Evolutionary conservation across 78 protist species (phyloP).

Genomic region (Dictyostelium purpureum): DNA sequence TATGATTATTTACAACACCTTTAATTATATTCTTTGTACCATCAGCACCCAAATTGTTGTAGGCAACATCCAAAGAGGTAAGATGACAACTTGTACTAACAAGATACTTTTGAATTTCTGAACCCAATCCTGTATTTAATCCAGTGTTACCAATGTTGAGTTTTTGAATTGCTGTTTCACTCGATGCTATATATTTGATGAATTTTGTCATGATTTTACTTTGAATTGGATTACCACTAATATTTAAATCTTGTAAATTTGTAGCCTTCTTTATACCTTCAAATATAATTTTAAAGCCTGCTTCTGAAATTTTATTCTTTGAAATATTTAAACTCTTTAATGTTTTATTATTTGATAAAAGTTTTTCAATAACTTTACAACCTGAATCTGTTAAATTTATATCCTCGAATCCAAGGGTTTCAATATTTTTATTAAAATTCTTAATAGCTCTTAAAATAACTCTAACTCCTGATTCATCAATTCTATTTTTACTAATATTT

Average conservation of each 20-base stretch:
- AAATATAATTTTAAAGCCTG: constrained; percentile 45
- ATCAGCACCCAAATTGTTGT: constrained; percentile 15
- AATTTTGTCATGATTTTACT: constrained; percentile 27
- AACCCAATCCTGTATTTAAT: constrained; percentile 9
- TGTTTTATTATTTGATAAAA: constrained; percentile 21
- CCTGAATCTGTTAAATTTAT: constrained; percentile 37
- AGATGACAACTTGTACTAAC: constrained; percentile 29
- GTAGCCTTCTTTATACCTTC: constrained; percentile 30
- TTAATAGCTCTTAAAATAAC: constrained; percentile 34
- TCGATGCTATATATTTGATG: constrained; percentile 39
- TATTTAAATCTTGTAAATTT: constrained; percentile 22
- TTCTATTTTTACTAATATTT: constrained; percentile 61
- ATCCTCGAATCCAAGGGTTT: constrained; percentile 33
- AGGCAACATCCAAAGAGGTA: constrained; percentile 8
- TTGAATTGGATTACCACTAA: constrained; percentile 53
- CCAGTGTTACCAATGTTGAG: constrained; percentile 39
- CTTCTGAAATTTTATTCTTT: constrained; percentile 54
- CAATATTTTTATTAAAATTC: neutral
- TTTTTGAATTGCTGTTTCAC: neutral
- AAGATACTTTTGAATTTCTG: constrained; percentile 30
- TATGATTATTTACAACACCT: constrained; percentile 26
- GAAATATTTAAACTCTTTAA: constrained; percentile 35
- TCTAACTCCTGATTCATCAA: constrained; percentile 34
- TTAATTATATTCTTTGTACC: constrained; percentile 61
- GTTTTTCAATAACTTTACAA: constrained; percentile 13